phyloP scores from a whole-genome alignment of 768 basidiomycete species.

The Tylopilus balloui region DNA sequence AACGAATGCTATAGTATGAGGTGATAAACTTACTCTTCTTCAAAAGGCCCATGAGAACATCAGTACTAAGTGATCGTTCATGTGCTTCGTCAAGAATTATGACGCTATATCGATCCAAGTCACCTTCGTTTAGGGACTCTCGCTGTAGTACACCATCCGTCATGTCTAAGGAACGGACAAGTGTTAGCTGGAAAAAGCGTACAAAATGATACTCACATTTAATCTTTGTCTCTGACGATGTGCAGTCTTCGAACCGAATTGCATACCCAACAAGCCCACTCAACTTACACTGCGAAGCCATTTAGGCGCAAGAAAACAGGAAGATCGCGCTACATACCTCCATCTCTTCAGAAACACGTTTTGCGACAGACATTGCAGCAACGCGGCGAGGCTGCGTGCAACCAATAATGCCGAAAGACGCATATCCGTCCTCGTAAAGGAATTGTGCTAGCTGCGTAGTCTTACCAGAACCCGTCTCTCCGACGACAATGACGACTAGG shows the following conservation, averaged over 20 bases:
- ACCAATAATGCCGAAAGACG: conserved; percentile 82
- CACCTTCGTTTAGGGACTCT: conserved; percentile 98
- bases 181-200: background rate
- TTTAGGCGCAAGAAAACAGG: conserved; percentile 3
- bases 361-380: conserved; percentile 99
- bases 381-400: conserved; percentile 99
- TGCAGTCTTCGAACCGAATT: conserved; percentile 98
- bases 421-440: conserved; percentile 96
- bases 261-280: conserved; percentile 92
- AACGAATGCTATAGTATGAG: background rate
- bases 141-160: conserved; percentile 98
- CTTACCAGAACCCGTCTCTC: conserved; percentile 99
- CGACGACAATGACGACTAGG: conserved; percentile 92
- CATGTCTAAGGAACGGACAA: conserved; percentile 62
- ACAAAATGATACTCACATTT: conserved; percentile 65
- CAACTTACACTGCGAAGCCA: conserved; percentile 64
- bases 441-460: conserved; percentile 96
- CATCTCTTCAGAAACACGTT: conserved; percentile 99
- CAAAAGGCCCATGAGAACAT: conserved; percentile 95
- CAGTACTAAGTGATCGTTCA: conserved; percentile 94
- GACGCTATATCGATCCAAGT: conserved; percentile 92
- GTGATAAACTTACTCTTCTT: conserved; percentile 69
- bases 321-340: conserved; percentile 51
- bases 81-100: conserved; percentile 99
- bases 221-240: conserved; percentile 88